A percentile compares a stretch with the other conserved stretches of the same genome.
Conservation (phyloP, 2,329 filamentous ascomycete genomes). For the Aureobasidium namibiae region DNA sequence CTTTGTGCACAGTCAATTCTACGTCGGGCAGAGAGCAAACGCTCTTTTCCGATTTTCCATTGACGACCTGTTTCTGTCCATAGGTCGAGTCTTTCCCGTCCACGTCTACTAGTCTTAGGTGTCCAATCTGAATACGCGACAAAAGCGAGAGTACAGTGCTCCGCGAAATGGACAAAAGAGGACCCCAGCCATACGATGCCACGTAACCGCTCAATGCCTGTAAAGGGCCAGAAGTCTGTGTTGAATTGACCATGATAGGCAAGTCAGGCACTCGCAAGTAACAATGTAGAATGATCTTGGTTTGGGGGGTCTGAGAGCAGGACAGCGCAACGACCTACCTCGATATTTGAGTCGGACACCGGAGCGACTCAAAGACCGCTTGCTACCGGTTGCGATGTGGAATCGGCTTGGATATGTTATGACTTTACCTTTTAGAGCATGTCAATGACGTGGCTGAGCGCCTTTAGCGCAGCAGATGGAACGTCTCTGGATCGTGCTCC, state of each 20-base stretch:
- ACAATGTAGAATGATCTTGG: slow-evolving; percentile 6
- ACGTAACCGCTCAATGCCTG: slow-evolving; percentile 34
- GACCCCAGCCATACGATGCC: slow-evolving; percentile 39
- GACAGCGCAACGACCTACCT: neutral
- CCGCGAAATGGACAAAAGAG: slow-evolving; percentile 39
- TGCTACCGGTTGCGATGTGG: slow-evolving; percentile 1
- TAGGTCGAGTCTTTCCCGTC: slow-evolving; percentile 36
- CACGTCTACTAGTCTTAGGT: slow-evolving; percentile 36
- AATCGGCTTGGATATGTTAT: neutral
- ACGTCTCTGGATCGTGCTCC: neutral
- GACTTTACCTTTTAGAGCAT: slow-evolving; percentile 16
- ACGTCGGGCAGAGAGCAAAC: slow-evolving; percentile 36
- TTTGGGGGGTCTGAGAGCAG: neutral
- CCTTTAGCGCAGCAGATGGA: slow-evolving; percentile 2
- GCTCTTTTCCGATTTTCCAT: slow-evolving; percentile 26
- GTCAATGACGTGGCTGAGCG: slow-evolving; percentile 15
- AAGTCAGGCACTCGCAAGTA: slow-evolving; percentile 2
- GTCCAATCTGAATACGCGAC: slow-evolving; percentile 37
- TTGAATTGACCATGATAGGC: slow-evolving; percentile 26
- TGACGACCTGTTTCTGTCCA: slow-evolving; percentile 27
- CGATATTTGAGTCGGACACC: slow-evolving; percentile 4
- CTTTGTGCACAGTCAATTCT: slow-evolving; percentile 53
- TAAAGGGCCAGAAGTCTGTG: slow-evolving; percentile 30
- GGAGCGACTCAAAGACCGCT: slow-evolving; percentile 13
- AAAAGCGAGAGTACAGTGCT: slow-evolving; percentile 38